These are phyloP conservation scores for Auxenochlorella pyrenoidosa DNA, from an alignment of 139 green algal species.

Conservation along the genomic window DNA sequence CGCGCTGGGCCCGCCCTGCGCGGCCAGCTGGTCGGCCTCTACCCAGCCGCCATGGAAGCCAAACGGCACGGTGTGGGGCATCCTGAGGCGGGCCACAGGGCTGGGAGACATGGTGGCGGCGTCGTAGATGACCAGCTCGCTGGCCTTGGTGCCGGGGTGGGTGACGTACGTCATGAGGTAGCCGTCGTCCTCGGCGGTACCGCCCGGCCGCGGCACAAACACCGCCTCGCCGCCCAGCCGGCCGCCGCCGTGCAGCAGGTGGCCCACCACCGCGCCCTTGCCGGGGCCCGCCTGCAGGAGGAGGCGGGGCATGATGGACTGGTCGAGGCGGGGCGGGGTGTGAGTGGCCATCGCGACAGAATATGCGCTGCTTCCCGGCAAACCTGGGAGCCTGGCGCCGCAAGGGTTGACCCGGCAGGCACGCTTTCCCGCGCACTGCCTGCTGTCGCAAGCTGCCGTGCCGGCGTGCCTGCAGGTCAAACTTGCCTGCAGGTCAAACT, in stretches of 20 bases:
- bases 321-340: not conserved
- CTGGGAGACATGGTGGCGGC: conserved; percentile 71
- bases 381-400: not conserved
- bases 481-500: conserved; percentile 66
- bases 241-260: conserved; percentile 52
- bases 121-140: conserved; percentile 71
- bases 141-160: conserved; percentile 43
- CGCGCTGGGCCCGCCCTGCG: conserved; percentile 24
- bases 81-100: conserved; percentile 63
- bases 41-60: conserved; percentile 77
- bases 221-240: conserved; percentile 71
- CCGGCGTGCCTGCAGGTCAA: not conserved
- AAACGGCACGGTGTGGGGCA: conserved; percentile 74
- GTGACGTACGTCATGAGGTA: conserved; percentile 78
- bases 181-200: conserved; percentile 71
- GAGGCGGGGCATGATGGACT: not conserved
- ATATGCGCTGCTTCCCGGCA: not conserved
- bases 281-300: not conserved
- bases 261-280: conserved; percentile 37
- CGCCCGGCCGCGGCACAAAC: conserved; percentile 65
- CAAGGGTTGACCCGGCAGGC: not conserved
- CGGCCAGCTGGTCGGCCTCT: conserved; percentile 10
- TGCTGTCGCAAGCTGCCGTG: too few relatives aligned
- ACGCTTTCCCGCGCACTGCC: too few relatives aligned
- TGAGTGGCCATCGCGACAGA: not conserved